Evolutionary conservation across 2,329 filamentous ascomycete genomes (phyloP), one percentile per base, ranked within the genome.

Genomic region (Chaetothyriales sp.): DNA sequence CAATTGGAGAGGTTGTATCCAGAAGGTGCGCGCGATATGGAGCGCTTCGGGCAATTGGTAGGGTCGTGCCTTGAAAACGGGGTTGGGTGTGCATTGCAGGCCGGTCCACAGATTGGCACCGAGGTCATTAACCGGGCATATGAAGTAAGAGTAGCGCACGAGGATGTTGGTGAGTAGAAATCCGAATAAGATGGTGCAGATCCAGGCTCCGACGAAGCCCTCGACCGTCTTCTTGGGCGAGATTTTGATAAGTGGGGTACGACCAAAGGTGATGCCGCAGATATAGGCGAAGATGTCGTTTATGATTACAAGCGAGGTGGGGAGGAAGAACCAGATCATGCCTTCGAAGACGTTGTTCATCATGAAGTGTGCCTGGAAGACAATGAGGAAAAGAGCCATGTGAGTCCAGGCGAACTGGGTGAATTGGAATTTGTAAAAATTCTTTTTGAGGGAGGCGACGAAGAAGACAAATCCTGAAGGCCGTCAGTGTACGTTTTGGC

Each of bases 261-360:
- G 82, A 49, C 92, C 92, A 68, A 98, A 95, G 19, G 89, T 90
- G 65, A 98, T 97, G 55, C 92, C 92, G 68, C 89, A 95, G 56
- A 98, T 82, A 67, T 98, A 98, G 62, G 92, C 92, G 64, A 94
- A 97, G 58, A 98, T 98, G 66, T 98, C 92, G 69, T 98, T 98
- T 58, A 87, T 95, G 66, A 98, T 95, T 67, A 98, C 92, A 62
- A 98, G 79, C 50, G 88, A 84, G 6, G 88, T 89, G 6, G 92
- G 92, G 45, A 98, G 73, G 77, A 97, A 95, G 76, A 98, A 97
- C 92, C 92, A 98, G 67, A 98, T 94, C 86, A 98, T 89, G 72
- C 92, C 92, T 72, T 98, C 92, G 62, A 98, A 94, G 59, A 98
- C 85, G 70, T 98, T 98, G 77, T 98, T 98, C 87, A 98, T 97